Evolutionary conservation across 2,329 filamentous ascomycete species (phyloP).

Genomic region (Pezicula neosporulosa): DNA sequence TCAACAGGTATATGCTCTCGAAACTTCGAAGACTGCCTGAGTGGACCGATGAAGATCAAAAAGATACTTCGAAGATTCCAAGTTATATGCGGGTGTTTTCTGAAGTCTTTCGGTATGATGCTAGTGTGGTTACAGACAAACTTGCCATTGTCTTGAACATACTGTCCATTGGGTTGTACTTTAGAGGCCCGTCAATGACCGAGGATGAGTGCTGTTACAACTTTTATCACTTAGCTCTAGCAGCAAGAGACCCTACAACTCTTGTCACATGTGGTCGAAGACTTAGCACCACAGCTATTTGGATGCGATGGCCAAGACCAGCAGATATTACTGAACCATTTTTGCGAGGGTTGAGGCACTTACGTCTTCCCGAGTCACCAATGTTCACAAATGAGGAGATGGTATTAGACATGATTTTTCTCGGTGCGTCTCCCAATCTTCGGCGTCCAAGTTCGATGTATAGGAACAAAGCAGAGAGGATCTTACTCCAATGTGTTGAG

Average conservation of each 20-base stretch:
- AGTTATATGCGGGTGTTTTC: neutral
- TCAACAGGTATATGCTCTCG: neutral
- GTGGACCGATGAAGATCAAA: neutral
- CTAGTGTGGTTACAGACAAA: neutral
- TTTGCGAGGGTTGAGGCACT: neutral
- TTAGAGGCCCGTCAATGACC: neutral
- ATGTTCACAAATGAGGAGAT: neutral
- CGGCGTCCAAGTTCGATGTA: neutral
- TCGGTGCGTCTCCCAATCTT: neutral
- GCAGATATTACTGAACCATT: neutral
- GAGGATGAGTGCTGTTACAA: neutral
- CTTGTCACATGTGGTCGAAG: neutral
- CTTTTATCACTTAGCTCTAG: neutral
- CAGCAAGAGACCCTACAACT: neutral
- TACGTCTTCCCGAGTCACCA: neutral
- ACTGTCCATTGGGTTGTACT: neutral
- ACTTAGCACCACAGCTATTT: neutral
- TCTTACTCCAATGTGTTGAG: neutral
- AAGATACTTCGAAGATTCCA: neutral
- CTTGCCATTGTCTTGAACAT: neutral
- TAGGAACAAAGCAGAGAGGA: neutral
- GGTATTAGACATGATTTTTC: neutral
- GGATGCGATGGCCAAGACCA: neutral
- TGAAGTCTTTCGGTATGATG: neutral
- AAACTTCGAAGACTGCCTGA: neutral